Conservation (phyloP, 176 grass and related monocot genomes). For the Pontederia crassipes region DNA sequence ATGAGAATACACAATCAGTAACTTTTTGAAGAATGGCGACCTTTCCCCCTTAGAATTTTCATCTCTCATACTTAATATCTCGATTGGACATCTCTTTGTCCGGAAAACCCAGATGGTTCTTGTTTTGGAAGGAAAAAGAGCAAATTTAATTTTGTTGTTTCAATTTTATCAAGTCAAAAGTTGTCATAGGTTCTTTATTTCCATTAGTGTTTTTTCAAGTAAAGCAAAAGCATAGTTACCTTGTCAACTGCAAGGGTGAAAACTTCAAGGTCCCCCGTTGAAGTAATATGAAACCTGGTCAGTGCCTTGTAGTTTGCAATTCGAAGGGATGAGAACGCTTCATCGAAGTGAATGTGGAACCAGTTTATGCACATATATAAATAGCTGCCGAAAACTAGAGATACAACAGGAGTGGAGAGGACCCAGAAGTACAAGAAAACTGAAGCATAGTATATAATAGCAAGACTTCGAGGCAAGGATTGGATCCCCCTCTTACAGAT, state of each 20-base stretch:
- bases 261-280: slow-evolving; percentile 73
- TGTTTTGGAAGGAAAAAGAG: neutral
- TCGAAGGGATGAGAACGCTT: slow-evolving; percentile 89
- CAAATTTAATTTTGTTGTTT: neutral
- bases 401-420: slow-evolving; percentile 88
- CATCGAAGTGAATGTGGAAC: slow-evolving; percentile 94
- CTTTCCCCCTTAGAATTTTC: neutral
- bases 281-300: slow-evolving; percentile 76
- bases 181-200: too few relatives aligned
- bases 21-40: neutral
- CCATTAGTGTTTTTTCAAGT: neutral
- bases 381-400: slow-evolving; percentile 88
- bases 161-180: neutral
- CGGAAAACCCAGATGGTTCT: neutral
- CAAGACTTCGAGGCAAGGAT: slow-evolving; percentile 66
- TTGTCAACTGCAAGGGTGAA: slow-evolving; percentile 88
- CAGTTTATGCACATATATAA: slow-evolving; percentile 93
- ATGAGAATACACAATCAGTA: neutral
- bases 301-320: slow-evolving; percentile 97
- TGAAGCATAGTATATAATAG: slow-evolving; percentile 82
- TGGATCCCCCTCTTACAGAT: slow-evolving; percentile 86
- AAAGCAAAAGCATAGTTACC: slow-evolving; percentile 23
- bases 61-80: neutral
- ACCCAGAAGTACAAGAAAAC: slow-evolving; percentile 98
- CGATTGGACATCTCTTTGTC: neutral